These are phyloP conservation scores for Hymenoscyphus linearis DNA, from an alignment of 2,329 filamentous ascomycete species.

Conservation along the genomic window DNA sequence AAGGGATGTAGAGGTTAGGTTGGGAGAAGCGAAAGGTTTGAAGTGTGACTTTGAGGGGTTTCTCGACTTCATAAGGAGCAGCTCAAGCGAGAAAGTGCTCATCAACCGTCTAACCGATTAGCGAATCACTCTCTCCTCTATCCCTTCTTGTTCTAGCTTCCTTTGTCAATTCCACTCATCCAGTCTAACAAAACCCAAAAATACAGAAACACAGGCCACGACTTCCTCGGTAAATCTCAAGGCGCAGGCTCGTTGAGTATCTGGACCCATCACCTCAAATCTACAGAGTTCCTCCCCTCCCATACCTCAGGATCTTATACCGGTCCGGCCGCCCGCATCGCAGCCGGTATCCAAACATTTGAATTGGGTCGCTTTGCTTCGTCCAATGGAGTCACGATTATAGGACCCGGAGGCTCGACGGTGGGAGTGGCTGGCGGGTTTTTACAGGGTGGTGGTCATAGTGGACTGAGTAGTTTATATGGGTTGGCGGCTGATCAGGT, in stretches of 20 bases:
- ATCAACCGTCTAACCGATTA: background rate
- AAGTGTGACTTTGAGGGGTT: background rate
- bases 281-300: slow-evolving; percentile 8
- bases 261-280: slow-evolving; percentile 15
- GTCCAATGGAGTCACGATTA: slow-evolving; percentile 28
- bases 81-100: background rate
- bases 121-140: background rate
- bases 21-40: too few species aligned
- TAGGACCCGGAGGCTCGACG: slow-evolving; percentile 9
- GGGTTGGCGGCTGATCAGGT: slow-evolving; percentile 18
- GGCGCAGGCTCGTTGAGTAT: slow-evolving; percentile 29
- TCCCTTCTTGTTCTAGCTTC: background rate
- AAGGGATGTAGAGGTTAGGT: background rate
- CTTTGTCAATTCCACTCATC: too few species aligned
- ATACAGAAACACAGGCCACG: slow-evolving; percentile 41
- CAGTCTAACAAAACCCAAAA: too few species aligned
- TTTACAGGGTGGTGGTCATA: slow-evolving; percentile 18
- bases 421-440: slow-evolving; percentile 18
- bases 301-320: background rate
- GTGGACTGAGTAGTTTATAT: slow-evolving; percentile 6
- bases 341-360: slow-evolving; percentile 9
- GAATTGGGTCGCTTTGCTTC: slow-evolving; percentile 23
- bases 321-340: slow-evolving; percentile 25
- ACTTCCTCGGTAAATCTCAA: slow-evolving; percentile 41
- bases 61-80: background rate